phyloP scores from a whole-genome alignment of 768 basidiomycete genomes.

The Collybiopsis luxurians region DNA sequence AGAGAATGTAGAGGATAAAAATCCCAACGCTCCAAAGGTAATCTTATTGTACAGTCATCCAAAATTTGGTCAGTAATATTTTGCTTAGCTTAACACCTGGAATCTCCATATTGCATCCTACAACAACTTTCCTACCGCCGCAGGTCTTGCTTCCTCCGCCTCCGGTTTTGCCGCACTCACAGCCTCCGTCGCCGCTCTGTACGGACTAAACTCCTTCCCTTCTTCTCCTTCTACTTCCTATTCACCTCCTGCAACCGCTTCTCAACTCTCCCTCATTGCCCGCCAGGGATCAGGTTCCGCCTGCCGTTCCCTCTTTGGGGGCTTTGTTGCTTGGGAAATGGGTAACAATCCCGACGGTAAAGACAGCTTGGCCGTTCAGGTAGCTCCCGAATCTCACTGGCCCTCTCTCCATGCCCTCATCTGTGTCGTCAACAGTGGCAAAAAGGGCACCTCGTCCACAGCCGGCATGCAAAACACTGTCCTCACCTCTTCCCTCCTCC shows the following conservation, averaged over 20 bases:
- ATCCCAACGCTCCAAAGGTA: conserved; percentile 67
- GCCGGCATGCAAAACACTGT: conserved; percentile 98
- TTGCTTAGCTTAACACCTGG: conserved; percentile 59
- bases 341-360: conserved; percentile 64
- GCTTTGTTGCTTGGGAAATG: conserved; percentile 94
- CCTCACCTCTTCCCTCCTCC: conserved; percentile 83
- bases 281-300: conserved; percentile 98
- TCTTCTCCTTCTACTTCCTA: neutral
- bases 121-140: conserved; percentile 99
- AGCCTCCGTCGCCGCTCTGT: conserved; percentile 83
- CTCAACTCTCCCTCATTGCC: conserved; percentile 87
- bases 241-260: conserved; percentile 57
- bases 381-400: conserved; percentile 88
- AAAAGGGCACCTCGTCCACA: conserved; percentile 94
- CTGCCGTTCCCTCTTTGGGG: conserved; percentile 95
- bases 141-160: conserved; percentile 95
- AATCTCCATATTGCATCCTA: conserved; percentile 87
- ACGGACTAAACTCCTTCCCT: conserved; percentile 45
- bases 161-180: conserved; percentile 96
- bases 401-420: conserved; percentile 95
- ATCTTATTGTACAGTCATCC: neutral
- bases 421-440: conserved; percentile 93
- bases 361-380: conserved; percentile 86
- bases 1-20: conserved; percentile 66
- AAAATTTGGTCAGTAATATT: conserved; percentile 9